A percentile compares a stretch with the other conserved stretches of the same genome.
Evolutionary conservation across 139 green algal species (phyloP).

Genomic region (Spirogloea muscicola): DNA sequence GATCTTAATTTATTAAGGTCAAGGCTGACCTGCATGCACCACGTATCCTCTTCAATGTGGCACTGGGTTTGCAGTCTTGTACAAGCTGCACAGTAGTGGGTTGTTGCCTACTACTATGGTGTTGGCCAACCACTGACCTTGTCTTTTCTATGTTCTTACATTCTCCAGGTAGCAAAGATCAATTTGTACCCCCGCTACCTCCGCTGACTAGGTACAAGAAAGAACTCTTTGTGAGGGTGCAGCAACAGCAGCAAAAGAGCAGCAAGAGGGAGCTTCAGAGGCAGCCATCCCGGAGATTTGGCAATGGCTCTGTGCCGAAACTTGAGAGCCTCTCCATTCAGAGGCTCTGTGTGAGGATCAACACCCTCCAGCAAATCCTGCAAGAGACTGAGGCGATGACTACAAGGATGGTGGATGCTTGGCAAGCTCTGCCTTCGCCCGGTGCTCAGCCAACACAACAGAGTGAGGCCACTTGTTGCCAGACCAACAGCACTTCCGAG

Average conservation of each 20-base stretch:
- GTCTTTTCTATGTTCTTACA: too few species aligned
- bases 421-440: too few species aligned
- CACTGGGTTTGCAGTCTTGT: too few species aligned
- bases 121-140: too few species aligned
- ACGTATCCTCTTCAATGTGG: too few species aligned
- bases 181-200: constrained; percentile 53
- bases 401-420: constrained; percentile 41
- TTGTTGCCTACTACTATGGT: too few species aligned
- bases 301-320: constrained; percentile 34
- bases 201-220: constrained; percentile 64
- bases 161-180: constrained; percentile 24
- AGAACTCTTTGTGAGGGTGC: constrained; percentile 43
- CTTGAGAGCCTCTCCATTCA: constrained; percentile 45
- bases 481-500: too few species aligned
- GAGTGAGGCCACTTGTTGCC: too few species aligned
- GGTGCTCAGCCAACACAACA: too few species aligned
- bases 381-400: constrained; percentile 50
- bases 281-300: not conserved
- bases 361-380: constrained; percentile 54
- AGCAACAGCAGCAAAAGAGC: not conserved
- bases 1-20: too few species aligned
- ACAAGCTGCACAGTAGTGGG: too few species aligned
- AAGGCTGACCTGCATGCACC: too few species aligned
- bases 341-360: constrained; percentile 56
- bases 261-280: not conserved